phyloP scores from a whole-genome alignment of 2,329 filamentous ascomycete species.

The Aspergillus quadricinctus region DNA sequence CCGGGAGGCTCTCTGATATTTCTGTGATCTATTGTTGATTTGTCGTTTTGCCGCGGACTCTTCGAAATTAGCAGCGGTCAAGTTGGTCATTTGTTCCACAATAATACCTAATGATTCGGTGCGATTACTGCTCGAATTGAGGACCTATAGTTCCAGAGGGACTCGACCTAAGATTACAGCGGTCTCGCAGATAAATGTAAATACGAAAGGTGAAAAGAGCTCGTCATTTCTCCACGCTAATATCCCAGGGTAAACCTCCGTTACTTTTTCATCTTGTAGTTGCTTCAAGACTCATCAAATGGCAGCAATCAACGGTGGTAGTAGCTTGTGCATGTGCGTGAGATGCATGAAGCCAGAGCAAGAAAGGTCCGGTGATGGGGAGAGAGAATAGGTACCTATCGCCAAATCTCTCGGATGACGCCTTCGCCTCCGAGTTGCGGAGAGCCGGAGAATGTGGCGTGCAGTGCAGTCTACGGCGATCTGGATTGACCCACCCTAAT shows the following conservation, averaged over 20 bases:
- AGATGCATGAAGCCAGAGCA: too few relatives aligned
- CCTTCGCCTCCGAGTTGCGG: neutral
- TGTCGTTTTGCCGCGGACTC: neutral
- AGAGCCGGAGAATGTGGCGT: neutral
- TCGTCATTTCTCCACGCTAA: too few relatives aligned
- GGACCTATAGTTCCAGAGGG: neutral
- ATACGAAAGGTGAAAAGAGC: too few relatives aligned
- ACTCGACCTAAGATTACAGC: neutral
- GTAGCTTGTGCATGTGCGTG: too few relatives aligned
- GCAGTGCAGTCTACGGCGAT: neutral
- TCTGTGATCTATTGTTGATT: neutral
- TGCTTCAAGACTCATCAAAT: too few relatives aligned
- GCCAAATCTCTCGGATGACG: too few relatives aligned
- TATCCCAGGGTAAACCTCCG: too few relatives aligned
- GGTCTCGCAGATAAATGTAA: too few relatives aligned
- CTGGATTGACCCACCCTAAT: neutral
- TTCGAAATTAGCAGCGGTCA: neutral
- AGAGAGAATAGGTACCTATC: neutral
- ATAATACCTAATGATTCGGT: neutral
- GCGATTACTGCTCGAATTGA: neutral
- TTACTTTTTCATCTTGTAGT: too few relatives aligned
- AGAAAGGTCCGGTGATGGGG: too few relatives aligned
- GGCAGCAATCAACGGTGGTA: too few relatives aligned
- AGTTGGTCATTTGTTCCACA: neutral
- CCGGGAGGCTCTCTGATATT: slow-evolving; percentile 7